Base-by-base conservation (phyloP, 139 green algal genomes). In the Zygnema cylindricum region DNA sequence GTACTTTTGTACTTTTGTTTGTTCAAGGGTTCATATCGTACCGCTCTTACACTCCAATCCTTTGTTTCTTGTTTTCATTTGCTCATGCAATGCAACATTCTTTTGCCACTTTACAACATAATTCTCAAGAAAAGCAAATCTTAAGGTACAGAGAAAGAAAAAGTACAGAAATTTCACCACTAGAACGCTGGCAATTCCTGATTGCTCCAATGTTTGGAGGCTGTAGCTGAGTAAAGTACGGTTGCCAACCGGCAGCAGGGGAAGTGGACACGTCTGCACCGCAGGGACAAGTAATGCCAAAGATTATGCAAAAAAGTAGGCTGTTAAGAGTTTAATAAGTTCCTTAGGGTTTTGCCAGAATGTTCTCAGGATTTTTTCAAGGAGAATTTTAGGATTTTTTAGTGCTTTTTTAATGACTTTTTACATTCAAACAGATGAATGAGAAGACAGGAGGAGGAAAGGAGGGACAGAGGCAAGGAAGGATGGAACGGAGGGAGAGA, bases 171-270 rank as follows among this genome's bases (percentile, higher is more conserved):
- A n/a, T n/a, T n/a, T n/a, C 49, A 87, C 81, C n/a, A 87, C 33
- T 25, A 81, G 36, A 38, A 81, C 2, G 35, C 42, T 21, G 25
- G 33, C 42, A 3, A 88, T 33, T n/a, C 69, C 69, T 3, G 69
- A 39, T n/a, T 25, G 25, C 73, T 89, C 84, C 35, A 90, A 78
- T 49, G 77, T 76, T 32, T 77, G 35, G 16, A 90, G 75, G 7
- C 39, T 42, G 73, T 90, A 90, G 23, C 1, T 36, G n/a, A 90
- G 75, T 21, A 90, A 22, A 2, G 85, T 42, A 43, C 36, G n/a
- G 76, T 90, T 90, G 76, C 76, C 85, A 0, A 90, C 85, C 1
- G 85, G 85, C 25, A 90, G 85, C 25, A 90, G 85, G 25, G 85
- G 76, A 42, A 55, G 57, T 30, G 82, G 82, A 2, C 73, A 2